Evolutionary conservation across 306 rosid species (phyloP).

Genomic region (Geum urbanum): DNA sequence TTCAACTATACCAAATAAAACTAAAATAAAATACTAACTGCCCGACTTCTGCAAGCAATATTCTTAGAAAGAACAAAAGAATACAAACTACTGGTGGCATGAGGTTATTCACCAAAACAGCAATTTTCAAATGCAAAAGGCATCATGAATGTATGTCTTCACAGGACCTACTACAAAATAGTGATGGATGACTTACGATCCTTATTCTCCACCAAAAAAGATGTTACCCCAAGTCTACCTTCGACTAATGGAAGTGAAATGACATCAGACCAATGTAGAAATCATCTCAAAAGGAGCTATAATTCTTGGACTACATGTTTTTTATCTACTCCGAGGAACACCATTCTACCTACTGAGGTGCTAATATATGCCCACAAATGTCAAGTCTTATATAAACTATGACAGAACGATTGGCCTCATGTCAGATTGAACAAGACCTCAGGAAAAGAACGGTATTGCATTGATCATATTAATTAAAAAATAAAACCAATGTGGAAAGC

Average conservation of each 20-base stretch:
- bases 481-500: not conserved
- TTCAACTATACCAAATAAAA: not conserved
- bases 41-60: not conserved
- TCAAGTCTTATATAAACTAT: not conserved
- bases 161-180: not conserved
- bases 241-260: too few species aligned
- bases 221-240: not conserved
- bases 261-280: not conserved
- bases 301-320: not conserved
- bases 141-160: not conserved
- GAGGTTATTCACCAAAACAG: not conserved
- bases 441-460: not conserved
- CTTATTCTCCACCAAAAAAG: not conserved
- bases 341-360: not conserved
- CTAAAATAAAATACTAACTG: too few species aligned
- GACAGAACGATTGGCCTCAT: not conserved
- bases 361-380: not conserved
- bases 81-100: not conserved
- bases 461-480: slow-evolving; percentile 1
- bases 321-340: not conserved
- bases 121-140: not conserved
- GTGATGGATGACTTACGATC: not conserved
- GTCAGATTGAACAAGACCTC: not conserved
- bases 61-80: not conserved
- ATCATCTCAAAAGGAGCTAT: not conserved